These are phyloP conservation scores for Mentha longifolia DNA, from an alignment of 257 asterid genomes.

Conservation along the genomic window DNA sequence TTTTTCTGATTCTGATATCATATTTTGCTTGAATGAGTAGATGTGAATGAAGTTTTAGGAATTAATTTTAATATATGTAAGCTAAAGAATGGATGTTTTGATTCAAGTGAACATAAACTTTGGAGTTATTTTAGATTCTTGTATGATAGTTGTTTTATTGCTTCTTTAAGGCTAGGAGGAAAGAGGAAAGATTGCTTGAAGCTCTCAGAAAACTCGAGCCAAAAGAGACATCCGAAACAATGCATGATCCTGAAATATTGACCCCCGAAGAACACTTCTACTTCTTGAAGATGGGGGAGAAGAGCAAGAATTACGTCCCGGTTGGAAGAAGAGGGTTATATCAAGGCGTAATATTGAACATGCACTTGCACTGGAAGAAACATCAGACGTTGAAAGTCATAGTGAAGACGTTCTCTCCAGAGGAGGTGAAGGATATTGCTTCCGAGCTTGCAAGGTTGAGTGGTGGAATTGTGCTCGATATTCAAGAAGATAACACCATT, in stretches of 20 bases:
- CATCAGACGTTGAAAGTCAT: conserved; percentile 89
- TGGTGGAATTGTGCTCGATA: conserved; percentile 96
- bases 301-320: conserved; percentile 94
- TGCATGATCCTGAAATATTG: conserved; percentile 95
- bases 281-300: conserved; percentile 91
- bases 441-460: conserved; percentile 86
- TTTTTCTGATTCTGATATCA: not conserved
- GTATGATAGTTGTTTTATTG: conserved; percentile 10
- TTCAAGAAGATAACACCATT: conserved; percentile 77
- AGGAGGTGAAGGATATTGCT: conserved; percentile 91
- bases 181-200: conserved; percentile 75
- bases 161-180: conserved; percentile 69
- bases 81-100: not conserved
- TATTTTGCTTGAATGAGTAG: not conserved
- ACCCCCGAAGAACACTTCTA: conserved; percentile 99
- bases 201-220: conserved; percentile 85
- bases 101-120: not conserved
- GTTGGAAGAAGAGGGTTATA: conserved; percentile 94
- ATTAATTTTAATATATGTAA: not conserved
- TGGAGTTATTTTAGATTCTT: conserved; percentile 17
- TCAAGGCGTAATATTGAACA: conserved; percentile 93
- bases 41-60: not conserved
- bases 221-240: conserved; percentile 73
- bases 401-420: conserved; percentile 89
- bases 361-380: conserved; percentile 99